phyloP scores from a whole-genome alignment of 345 rosid genomes.

The Moringa oleifera region DNA sequence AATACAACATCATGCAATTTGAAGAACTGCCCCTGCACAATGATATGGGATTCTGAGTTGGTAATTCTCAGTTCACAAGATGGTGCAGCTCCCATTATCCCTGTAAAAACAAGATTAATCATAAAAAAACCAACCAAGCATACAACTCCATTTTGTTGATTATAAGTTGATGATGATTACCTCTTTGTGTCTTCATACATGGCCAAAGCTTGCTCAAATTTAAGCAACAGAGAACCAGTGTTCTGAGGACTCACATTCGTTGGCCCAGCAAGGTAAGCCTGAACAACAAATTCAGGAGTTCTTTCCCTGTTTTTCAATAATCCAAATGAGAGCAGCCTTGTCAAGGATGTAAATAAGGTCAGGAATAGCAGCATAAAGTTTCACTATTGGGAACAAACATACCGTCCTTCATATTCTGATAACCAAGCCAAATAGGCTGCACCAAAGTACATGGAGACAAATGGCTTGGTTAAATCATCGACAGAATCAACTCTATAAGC shows the following conservation, averaged over 20 bases:
- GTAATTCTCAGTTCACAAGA: constrained; percentile 31
- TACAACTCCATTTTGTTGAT: not conserved
- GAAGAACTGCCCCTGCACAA: not conserved
- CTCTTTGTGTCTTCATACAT: constrained; percentile 54
- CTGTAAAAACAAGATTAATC: constrained; percentile 24
- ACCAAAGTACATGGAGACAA: constrained; percentile 83
- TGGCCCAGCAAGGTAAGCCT: constrained; percentile 74
- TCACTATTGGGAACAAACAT: constrained; percentile 10
- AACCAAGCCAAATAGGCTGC: constrained; percentile 81
- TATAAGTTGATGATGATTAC: constrained; percentile 19
- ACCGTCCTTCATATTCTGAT: constrained; percentile 86
- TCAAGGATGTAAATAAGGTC: not conserved
- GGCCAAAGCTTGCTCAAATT: constrained; percentile 76
- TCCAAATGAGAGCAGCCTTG: not conserved
- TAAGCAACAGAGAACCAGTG: constrained; percentile 60
- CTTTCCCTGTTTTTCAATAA: constrained; percentile 46
- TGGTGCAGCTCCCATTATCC: constrained; percentile 54
- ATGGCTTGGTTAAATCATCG: constrained; percentile 74
- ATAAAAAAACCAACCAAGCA: not conserved
- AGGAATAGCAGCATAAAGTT: not conserved
- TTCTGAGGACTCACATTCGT: constrained; percentile 52
- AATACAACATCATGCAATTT: not conserved
- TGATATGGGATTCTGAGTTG: not conserved
- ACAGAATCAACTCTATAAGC: constrained; percentile 70
- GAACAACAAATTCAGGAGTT: constrained; percentile 63